phyloP scores from a whole-genome alignment of 371 early-diverging fungal genomes.

The Mortierella polycephala region DNA sequence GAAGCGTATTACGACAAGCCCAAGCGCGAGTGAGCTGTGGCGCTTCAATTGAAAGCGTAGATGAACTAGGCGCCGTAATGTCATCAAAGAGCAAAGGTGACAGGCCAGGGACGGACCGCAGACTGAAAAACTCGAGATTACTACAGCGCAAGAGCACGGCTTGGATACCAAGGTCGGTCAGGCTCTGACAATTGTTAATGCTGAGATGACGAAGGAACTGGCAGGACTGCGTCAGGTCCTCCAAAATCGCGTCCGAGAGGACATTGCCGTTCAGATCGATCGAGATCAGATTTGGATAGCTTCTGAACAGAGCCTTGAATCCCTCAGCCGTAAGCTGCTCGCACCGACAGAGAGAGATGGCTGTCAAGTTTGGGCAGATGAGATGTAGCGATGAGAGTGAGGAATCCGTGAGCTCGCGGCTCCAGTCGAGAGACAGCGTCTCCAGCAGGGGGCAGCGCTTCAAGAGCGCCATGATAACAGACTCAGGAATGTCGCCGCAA shows the following conservation, averaged over 20 bases:
- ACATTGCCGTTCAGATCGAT: constrained; percentile 25
- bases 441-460: constrained; percentile 29
- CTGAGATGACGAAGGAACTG: constrained; percentile 27
- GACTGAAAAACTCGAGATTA: constrained; percentile 13
- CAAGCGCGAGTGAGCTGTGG: constrained; percentile 30
- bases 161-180: constrained; percentile 41
- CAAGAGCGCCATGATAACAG: constrained; percentile 39
- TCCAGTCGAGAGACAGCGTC: constrained; percentile 28
- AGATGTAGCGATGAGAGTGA: constrained; percentile 14
- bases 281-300: constrained; percentile 20
- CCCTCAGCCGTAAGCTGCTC: constrained; percentile 18
- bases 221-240: constrained; percentile 30
- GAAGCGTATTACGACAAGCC: constrained; percentile 30
- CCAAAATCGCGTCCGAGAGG: constrained; percentile 34
- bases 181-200: constrained; percentile 28
- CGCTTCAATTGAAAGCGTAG: not conserved
- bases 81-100: constrained; percentile 34
- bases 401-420: constrained; percentile 33
- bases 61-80: constrained; percentile 7
- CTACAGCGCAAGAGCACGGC: constrained; percentile 24
- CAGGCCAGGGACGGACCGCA: constrained; percentile 25
- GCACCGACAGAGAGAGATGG: constrained; percentile 28
- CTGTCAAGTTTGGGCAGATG: constrained; percentile 27
- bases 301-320: constrained; percentile 18
- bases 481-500: constrained; percentile 47